Conservation (phyloP, 2,329 filamentous ascomycete genomes). For the Dactylonectria macrodidyma region DNA sequence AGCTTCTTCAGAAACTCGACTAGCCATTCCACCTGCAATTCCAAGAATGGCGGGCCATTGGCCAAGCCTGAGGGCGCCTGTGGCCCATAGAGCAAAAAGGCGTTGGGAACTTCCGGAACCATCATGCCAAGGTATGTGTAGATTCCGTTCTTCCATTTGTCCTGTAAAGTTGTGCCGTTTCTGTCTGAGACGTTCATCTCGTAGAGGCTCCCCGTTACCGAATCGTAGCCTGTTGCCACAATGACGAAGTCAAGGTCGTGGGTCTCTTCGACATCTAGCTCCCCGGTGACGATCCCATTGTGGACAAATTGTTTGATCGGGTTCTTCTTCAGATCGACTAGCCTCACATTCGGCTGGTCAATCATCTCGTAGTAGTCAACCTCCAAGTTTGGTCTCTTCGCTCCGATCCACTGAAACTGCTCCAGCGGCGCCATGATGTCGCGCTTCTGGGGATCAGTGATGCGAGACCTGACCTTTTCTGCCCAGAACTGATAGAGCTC, state of each 20-base stretch:
- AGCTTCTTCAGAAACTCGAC: neutral
- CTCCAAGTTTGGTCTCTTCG: constrained; percentile 56
- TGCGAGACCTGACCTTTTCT: too few relatives aligned
- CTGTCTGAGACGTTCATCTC: constrained; percentile 41
- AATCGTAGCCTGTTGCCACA: constrained; percentile 42
- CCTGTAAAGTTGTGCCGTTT: constrained; percentile 27
- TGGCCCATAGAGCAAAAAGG: constrained; percentile 45
- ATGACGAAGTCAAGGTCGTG: constrained; percentile 41
- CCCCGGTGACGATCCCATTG: neutral
- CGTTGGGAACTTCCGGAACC: constrained; percentile 38
- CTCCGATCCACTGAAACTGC: too few relatives aligned
- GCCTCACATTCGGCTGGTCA: constrained; percentile 60
- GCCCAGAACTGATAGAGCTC: too few relatives aligned
- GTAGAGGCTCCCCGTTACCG: constrained; percentile 39
- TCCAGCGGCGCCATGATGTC: too few relatives aligned
- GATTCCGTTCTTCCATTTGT: constrained; percentile 37
- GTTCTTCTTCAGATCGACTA: constrained; percentile 61
- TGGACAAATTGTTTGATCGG: constrained; percentile 57
- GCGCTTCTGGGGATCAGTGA: too few relatives aligned
- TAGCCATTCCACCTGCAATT: neutral
- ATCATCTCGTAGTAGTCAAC: constrained; percentile 65
- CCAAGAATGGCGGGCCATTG: neutral
- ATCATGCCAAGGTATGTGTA: constrained; percentile 44
- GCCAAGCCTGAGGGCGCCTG: constrained; percentile 23
- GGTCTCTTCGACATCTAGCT: neutral